Evolutionary conservation across 768 basidiomycete species (phyloP).

Genomic region (Termitomyces sp.): DNA sequence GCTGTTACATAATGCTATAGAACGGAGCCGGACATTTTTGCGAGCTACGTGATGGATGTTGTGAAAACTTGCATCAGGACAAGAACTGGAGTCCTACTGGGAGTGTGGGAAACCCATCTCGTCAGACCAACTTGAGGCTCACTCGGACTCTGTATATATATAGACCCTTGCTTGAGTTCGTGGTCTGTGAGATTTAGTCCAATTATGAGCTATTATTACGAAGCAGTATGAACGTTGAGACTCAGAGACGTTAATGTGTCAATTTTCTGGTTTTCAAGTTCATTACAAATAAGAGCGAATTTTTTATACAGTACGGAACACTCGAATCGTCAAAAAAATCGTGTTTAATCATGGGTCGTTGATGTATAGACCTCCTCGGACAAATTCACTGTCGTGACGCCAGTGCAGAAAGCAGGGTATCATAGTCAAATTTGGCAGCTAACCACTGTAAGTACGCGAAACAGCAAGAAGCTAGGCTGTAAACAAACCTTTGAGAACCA

Average conservation of each 20-base stretch:
- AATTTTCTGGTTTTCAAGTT: background rate
- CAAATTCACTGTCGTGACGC: constrained; percentile 9
- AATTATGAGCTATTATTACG: background rate
- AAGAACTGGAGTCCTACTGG: too few relatives aligned
- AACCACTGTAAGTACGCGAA: background rate
- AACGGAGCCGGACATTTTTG: too few relatives aligned
- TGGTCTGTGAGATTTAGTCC: too few relatives aligned
- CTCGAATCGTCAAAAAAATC: too few relatives aligned
- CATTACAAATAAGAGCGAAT: background rate
- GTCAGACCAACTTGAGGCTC: too few relatives aligned
- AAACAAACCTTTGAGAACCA: constrained; percentile 56
- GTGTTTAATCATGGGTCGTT: background rate
- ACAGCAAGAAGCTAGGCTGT: background rate
- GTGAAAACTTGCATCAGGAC: too few relatives aligned
- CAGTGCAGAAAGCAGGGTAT: constrained; percentile 13
- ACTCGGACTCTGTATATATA: too few relatives aligned
- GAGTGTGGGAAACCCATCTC: too few relatives aligned
- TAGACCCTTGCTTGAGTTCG: too few relatives aligned
- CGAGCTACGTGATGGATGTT: too few relatives aligned
- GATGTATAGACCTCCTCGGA: too few relatives aligned
- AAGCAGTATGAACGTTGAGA: background rate
- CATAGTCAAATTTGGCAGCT: constrained; percentile 14
- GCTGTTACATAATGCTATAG: too few relatives aligned
- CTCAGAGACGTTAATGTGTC: background rate
- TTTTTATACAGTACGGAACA: background rate